Evolutionary conservation across 2,329 filamentous ascomycete species (phyloP), one percentile per base, ranked within the genome.

Genomic region (Xylaria sp.): DNA sequence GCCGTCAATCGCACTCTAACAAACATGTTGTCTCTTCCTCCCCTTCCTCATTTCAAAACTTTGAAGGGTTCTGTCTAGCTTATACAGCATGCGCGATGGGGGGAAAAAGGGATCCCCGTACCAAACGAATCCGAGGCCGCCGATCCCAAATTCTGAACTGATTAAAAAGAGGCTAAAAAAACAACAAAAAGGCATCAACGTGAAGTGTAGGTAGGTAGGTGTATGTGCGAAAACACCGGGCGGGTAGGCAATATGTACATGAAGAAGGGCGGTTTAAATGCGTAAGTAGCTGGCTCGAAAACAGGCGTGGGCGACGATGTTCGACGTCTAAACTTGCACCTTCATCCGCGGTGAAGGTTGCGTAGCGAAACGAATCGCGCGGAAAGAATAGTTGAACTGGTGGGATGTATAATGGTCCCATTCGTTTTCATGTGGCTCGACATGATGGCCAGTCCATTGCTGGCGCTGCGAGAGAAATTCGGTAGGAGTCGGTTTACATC

Each of bases 401-500:
- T 12, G 15, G n/a, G 3, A 30, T 7, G 41, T 55, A 34, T 52
- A 52, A 20, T 6, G 12, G 23, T 36, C 30, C 25, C 41, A 20
- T 36, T 25, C 13, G 18, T 13, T 48, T 36, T 59, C 32, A 45
- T 32, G 59, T 32, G 52, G 34, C 30, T 39, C 18, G 65, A 48
- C 25, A 23, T 23, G 45, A 28, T 56, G 45, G 53, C 34, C 20
- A 36, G 56, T n/a, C 39, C 34, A 5, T 48, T 39, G 30, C 34
- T 20, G 41, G 41, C 25, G 18, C 41, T 30, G 18, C 5, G 32
- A 53, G 32, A 23, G 7, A 15, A 48, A 28, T 58, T 32, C 20
- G 30, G 34, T 13, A 3, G 10, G 30, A 30, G 43, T 57, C 62
- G 43, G 32, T 48, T 74, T 80, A 91, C 89, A 91, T 90, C 69